These are phyloP conservation scores for Anthracocystis setariae DNA, from an alignment of 1,284 basidiomycete species.

Conservation along the genomic window DNA sequence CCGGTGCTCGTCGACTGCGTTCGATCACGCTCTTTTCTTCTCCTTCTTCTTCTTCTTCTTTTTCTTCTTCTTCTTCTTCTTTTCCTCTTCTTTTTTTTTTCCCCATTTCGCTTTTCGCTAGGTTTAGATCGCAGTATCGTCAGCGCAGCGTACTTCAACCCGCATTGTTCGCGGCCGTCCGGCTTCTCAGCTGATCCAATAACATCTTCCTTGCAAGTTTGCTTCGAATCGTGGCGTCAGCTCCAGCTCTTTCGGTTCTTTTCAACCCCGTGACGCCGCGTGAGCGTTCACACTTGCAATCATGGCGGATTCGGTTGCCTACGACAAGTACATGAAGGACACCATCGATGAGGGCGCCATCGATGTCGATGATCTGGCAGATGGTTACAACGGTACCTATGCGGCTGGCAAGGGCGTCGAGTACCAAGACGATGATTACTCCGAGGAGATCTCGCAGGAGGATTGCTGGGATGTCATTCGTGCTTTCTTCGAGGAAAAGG, in stretches of 20 bases:
- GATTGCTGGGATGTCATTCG: slow-evolving; percentile 74
- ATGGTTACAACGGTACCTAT: slow-evolving; percentile 33
- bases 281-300: slow-evolving; percentile 22
- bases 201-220: not conserved
- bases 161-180: slow-evolving; percentile 1
- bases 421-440: slow-evolving; percentile 51
- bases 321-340: slow-evolving; percentile 59
- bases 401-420: slow-evolving; percentile 26
- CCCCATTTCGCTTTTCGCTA: slow-evolving; percentile 2
- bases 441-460: slow-evolving; percentile 65
- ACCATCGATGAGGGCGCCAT: slow-evolving; percentile 44
- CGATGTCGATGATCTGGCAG: slow-evolving; percentile 40
- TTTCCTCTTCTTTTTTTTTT: slow-evolving; percentile 13
- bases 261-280: slow-evolving; percentile 17
- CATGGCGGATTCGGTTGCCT: slow-evolving; percentile 49
- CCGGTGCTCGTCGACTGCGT: slow-evolving; percentile 34
- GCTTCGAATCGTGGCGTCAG: not conserved
- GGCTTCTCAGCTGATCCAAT: slow-evolving; percentile 2
- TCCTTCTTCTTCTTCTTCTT: slow-evolving; percentile 1
- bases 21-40: slow-evolving; percentile 36
- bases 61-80: slow-evolving; percentile 4
- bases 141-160: slow-evolving; percentile 6
- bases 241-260: not conserved
- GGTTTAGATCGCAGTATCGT: slow-evolving; percentile 10
- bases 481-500: slow-evolving; percentile 95